Evolutionary conservation across 169 alveolate species (phyloP).

Genomic region (Plasmodium malariae): DNA sequence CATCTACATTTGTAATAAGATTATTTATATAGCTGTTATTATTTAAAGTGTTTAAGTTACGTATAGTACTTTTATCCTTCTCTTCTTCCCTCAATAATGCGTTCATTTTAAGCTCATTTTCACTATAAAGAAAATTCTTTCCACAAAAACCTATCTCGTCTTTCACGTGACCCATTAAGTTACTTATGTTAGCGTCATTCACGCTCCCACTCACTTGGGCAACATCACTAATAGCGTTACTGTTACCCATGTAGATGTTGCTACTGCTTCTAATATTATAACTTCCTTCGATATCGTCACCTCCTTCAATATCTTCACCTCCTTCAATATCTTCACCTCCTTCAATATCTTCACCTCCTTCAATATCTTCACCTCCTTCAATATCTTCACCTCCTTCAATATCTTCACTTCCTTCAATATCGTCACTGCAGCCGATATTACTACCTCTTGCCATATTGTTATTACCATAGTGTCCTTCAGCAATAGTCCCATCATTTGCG

Average conservation of each 20-base stretch:
- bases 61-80: constrained; percentile 6
- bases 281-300: background rate
- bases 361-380: background rate
- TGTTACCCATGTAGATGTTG: background rate
- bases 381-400: background rate
- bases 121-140: constrained; percentile 18
- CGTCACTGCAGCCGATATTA: no score
- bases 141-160: constrained; percentile 23
- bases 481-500: background rate
- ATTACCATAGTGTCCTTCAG: background rate
- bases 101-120: constrained; percentile 3
- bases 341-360: background rate
- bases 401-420: background rate
- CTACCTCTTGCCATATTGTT: background rate
- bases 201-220: background rate
- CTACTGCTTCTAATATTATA: background rate
- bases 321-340: background rate
- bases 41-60: constrained; percentile 52
- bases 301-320: background rate
- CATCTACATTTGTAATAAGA: constrained; percentile 72
- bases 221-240: background rate
- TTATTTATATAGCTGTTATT: constrained; percentile 71
- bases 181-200: background rate
- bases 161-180: constrained; percentile 16
- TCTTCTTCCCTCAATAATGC: constrained; percentile 22